These are phyloP conservation scores for Pelargonium citronellum DNA, from an alignment of 441 rosid genomes.

Conservation along the genomic window DNA sequence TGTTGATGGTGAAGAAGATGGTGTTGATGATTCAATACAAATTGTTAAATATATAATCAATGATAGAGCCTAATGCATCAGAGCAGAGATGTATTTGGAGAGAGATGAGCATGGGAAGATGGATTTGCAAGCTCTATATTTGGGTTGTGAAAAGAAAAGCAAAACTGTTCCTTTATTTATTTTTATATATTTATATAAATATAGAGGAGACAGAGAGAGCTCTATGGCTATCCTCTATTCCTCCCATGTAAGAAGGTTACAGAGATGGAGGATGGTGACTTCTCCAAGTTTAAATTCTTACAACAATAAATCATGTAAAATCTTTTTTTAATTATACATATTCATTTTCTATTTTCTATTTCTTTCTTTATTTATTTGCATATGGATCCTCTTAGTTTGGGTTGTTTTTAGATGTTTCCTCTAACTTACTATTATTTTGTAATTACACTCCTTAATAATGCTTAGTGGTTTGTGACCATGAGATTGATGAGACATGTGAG, in stretches of 20 bases:
- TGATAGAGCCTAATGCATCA: neutral
- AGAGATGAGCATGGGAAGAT: constrained; percentile 1
- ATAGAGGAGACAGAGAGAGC: constrained; percentile 4
- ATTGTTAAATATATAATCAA: constrained; percentile 1
- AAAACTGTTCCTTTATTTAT: neutral
- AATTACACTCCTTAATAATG: neutral
- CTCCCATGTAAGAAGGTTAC: neutral
- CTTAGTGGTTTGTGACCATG: neutral
- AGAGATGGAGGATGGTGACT: neutral
- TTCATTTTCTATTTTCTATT: neutral
- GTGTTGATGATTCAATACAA: neutral
- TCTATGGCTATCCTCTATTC: constrained; percentile 1
- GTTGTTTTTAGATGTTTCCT: neutral
- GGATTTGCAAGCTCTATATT: constrained; percentile 2
- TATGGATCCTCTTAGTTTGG: too few relatives aligned
- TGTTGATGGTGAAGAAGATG: neutral
- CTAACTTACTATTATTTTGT: neutral
- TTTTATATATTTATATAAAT: neutral
- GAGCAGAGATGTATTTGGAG: constrained; percentile 2
- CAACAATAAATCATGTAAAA: too few relatives aligned
- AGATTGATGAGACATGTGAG: neutral
- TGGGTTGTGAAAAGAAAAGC: neutral
- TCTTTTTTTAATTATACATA: neutral
- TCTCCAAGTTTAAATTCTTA: neutral
- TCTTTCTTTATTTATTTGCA: too few relatives aligned